phyloP scores from a whole-genome alignment of 495 filamentous ascomycete genomes.

The Chaetomium tenue region DNA sequence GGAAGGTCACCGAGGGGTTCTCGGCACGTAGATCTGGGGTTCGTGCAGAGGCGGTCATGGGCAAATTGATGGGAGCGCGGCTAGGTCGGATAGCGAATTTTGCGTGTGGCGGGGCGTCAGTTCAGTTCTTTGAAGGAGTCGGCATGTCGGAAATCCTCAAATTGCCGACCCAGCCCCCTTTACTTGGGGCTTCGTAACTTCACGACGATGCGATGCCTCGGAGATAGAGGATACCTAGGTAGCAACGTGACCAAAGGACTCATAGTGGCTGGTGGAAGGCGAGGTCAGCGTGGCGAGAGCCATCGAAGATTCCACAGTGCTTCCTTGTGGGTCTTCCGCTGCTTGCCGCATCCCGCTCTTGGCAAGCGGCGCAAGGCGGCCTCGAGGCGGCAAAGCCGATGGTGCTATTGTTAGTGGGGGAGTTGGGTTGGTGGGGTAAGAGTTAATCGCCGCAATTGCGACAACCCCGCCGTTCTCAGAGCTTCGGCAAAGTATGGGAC shows the following conservation, averaged over 20 bases:
- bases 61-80: too few relatives aligned
- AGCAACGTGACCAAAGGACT: background rate
- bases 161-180: background rate
- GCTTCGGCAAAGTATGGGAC: background rate
- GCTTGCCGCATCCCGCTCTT: constrained; percentile 20
- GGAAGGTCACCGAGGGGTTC: background rate
- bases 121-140: too few relatives aligned
- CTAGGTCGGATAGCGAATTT: too few relatives aligned
- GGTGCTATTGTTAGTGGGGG: background rate
- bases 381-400: constrained; percentile 3
- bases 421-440: background rate
- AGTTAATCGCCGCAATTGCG: background rate
- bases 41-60: background rate
- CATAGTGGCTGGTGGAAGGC: background rate
- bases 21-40: background rate
- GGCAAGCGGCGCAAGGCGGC: constrained; percentile 14
- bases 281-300: background rate
- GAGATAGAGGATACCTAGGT: too few relatives aligned
- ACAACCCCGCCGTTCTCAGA: constrained; percentile 2
- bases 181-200: too few relatives aligned
- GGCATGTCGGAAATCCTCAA: background rate
- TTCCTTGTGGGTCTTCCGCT: constrained; percentile 11
- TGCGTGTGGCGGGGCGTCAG: background rate
- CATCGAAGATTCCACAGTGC: constrained; percentile 9
- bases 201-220: background rate